Evolutionary conservation across 73 alveolate species (phyloP).

Genomic region (Stentor roeselii): DNA sequence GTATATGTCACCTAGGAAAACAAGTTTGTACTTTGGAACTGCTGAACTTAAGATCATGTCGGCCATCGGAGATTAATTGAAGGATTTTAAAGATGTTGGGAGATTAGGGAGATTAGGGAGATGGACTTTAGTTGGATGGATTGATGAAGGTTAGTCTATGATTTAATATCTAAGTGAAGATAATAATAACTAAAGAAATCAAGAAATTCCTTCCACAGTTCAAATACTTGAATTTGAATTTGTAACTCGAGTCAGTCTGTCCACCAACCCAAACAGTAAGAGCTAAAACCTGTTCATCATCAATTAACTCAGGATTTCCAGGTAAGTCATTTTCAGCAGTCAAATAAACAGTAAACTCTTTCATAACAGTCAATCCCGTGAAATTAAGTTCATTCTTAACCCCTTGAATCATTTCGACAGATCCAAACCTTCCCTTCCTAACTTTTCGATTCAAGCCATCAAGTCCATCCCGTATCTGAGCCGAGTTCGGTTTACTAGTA

Average conservation of each 20-base stretch:
- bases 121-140: neutral
- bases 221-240: neutral
- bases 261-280: neutral
- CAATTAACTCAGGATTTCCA: constrained; percentile 18
- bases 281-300: neutral
- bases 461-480: neutral
- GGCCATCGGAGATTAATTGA: neutral
- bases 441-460: constrained; percentile 7
- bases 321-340: constrained; percentile 21
- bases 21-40: neutral
- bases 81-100: too few relatives aligned
- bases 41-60: neutral
- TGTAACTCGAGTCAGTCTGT: neutral
- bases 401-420: neutral
- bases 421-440: neutral
- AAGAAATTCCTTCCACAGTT: neutral
- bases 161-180: neutral
- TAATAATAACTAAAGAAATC: neutral
- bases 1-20: too few relatives aligned
- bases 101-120: neutral
- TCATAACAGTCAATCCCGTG: neutral
- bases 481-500: neutral
- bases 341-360: neutral
- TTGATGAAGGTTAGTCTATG: neutral
- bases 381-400: neutral